Conservation (phyloP, 305 asterid species). For the Galium porrigens region DNA sequence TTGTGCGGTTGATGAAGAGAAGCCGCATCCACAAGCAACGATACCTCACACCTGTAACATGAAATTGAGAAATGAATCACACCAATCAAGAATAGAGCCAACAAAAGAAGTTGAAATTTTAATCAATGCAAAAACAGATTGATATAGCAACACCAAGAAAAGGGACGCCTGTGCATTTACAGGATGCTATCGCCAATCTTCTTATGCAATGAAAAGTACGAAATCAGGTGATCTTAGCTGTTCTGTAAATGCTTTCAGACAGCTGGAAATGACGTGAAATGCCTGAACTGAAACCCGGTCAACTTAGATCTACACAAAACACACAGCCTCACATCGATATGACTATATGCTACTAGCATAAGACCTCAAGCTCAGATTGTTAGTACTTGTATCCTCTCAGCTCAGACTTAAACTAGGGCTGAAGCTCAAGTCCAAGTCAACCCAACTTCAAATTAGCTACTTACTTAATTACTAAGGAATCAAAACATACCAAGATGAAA, state of each 20-base stretch:
- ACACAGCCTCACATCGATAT: background rate
- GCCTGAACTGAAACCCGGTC: background rate
- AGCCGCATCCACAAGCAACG: background rate
- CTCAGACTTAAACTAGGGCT: background rate
- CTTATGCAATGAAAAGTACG: background rate
- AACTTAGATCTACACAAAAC: background rate
- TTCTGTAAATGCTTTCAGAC: background rate
- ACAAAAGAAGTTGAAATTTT: background rate
- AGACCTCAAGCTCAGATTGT: background rate
- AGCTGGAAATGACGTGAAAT: background rate
- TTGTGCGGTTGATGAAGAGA: slow-evolving; percentile 16
- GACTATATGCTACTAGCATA: background rate
- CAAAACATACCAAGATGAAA: background rate
- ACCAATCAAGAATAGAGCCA: background rate
- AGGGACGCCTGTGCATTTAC: background rate
- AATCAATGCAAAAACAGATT: background rate
- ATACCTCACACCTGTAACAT: background rate
- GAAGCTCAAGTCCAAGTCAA: slow-evolving; percentile 8
- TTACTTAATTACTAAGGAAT: background rate
- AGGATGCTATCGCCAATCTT: background rate
- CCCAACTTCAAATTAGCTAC: slow-evolving; percentile 1
- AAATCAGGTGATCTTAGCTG: background rate
- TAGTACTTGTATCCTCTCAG: background rate
- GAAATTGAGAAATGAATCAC: slow-evolving; percentile 4
- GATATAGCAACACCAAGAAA: background rate